These are phyloP conservation scores for Zymoseptoria brevis DNA, from an alignment of 2,329 filamentous ascomycete species.

Conservation along the genomic window DNA sequence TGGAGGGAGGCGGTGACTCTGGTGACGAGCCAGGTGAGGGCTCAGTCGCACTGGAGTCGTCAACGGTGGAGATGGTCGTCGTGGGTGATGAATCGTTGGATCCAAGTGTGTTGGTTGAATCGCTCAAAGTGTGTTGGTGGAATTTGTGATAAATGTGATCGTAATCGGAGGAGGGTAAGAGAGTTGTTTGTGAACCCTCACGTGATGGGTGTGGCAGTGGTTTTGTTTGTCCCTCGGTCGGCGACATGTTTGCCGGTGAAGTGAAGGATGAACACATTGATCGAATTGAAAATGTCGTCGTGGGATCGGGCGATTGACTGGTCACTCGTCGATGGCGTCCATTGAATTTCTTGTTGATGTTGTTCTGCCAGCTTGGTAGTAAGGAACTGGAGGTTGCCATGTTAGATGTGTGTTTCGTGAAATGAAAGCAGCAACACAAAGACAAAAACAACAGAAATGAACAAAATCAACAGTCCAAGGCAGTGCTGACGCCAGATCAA, in stretches of 20 bases:
- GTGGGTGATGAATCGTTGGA: constrained; percentile 93
- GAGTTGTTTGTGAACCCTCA: constrained; percentile 5
- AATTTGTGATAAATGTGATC: constrained; percentile 23
- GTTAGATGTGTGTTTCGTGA: constrained; percentile 13
- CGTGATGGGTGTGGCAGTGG: constrained; percentile 17
- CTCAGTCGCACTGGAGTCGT: constrained; percentile 83
- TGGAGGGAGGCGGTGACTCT: constrained; percentile 69
- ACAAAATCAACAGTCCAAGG: neutral
- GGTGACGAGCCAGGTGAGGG: constrained; percentile 87
- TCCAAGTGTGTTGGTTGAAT: constrained; percentile 68
- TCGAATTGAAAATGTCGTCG: constrained; percentile 11
- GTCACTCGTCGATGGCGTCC: constrained; percentile 24
- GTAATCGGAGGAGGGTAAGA: constrained; percentile 16
- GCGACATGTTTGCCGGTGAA: constrained; percentile 21
- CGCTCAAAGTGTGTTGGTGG: constrained; percentile 68
- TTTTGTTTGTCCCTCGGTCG: constrained; percentile 17
- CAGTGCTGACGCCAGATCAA: constrained; percentile 11
- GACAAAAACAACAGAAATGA: neutral
- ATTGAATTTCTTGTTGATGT: constrained; percentile 14
- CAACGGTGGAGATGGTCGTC: constrained; percentile 84
- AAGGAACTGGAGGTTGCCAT: constrained; percentile 25
- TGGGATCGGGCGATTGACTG: constrained; percentile 11
- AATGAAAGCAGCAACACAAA: neutral
- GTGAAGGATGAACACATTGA: constrained; percentile 12
- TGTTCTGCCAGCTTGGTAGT: constrained; percentile 19